Evolutionary conservation across 1,139 yeast species (phyloP).

Genomic region (Candida sanyaensis): DNA sequence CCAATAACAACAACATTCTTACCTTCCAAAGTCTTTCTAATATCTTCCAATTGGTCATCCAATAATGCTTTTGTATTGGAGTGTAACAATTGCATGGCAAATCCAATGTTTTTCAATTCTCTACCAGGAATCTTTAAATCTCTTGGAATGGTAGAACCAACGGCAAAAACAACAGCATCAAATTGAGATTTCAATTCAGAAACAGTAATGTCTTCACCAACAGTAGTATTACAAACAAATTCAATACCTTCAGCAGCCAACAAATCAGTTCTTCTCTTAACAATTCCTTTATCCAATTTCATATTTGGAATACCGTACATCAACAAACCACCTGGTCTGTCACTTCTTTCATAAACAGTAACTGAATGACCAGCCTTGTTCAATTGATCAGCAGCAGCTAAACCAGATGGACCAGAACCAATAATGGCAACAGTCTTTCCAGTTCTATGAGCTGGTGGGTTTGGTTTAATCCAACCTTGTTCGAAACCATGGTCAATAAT

Average conservation of each 20-base stretch:
- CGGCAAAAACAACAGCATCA: conserved; percentile 91
- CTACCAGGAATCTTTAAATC: conserved; percentile 95
- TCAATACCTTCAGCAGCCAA: conserved; percentile 88
- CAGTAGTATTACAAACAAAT: conserved; percentile 72
- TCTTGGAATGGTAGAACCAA: conserved; percentile 96
- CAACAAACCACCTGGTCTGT: conserved; percentile 93
- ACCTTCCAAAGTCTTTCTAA: conserved; percentile 71
- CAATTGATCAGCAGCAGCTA: conserved; percentile 95
- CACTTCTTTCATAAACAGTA: conserved; percentile 90
- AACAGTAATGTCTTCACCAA: conserved; percentile 80
- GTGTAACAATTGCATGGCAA: conserved; percentile 91
- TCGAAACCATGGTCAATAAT: conserved; percentile 95
- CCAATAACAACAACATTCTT: conserved; percentile 96
- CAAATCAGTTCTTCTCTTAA: conserved; percentile 89
- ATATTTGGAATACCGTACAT: conserved; percentile 99
- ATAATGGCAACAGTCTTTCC: conserved; percentile 83
- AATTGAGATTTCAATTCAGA: conserved; percentile 62
- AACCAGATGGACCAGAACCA: conserved; percentile 98
- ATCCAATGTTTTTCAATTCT: conserved; percentile 83
- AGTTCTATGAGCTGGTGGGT: conserved; percentile 76
- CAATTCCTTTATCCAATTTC: conserved; percentile 93
- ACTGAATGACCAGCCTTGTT: conserved; percentile 94
- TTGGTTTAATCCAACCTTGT: conserved; percentile 93
- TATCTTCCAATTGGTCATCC: conserved; percentile 77
- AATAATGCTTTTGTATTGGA: conserved; percentile 88